Base-by-base conservation (phyloP, 306 rosid genomes). In the Luffa aegyptiaca region DNA sequence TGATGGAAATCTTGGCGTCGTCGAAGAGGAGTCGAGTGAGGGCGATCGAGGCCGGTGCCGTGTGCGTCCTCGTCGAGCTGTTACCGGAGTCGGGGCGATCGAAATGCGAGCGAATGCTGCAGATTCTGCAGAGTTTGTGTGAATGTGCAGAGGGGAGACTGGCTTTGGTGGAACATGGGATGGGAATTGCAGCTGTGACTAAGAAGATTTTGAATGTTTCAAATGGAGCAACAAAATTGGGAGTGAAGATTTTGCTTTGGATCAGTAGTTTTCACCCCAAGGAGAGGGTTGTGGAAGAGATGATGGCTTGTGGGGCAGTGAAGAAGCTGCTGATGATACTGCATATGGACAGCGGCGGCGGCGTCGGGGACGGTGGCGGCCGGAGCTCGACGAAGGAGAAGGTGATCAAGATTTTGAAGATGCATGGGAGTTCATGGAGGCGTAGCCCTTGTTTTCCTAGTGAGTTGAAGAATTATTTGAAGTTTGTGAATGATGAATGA, bases 21-120 rank as follows among this genome's bases (percentile, higher is more conserved):
- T 84, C 85, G 6, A 88, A 88, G 88, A 88, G 83, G 71, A 80
- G 83, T 80, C 77, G 82, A 57, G 61, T 81, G 17, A 79, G 49
- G 31, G 92, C 90, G 6, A 84, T 88, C 16, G 92, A 88, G 46
- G 88, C 92, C 5, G 92, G 92, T 10, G 92, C 89, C 0, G 77
- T 88, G 17, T 83, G 88, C 36, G 72, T 86, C 11, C 82, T 88
- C 8, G 74, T 88, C 65, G 92, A 88, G 86, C 87, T 84, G 1
- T 76, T 88, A 2, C 87, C 83, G 2, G 92, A 88, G 3, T 82
- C 90, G 0, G 78, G 78, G 57, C 59, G 83, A 49, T 77, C 88
- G 17, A 84, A 75, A 66, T 83, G 87, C 70, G 92, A 88, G 80
- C 83, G 66, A 64, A 82, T 84, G 35, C 55, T 88, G 52, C 53